Percentiles rank a stretch among this genome's conserved stretches.
Conservation (phyloP, 257 asterid genomes). For the Perilla frutescens region DNA sequence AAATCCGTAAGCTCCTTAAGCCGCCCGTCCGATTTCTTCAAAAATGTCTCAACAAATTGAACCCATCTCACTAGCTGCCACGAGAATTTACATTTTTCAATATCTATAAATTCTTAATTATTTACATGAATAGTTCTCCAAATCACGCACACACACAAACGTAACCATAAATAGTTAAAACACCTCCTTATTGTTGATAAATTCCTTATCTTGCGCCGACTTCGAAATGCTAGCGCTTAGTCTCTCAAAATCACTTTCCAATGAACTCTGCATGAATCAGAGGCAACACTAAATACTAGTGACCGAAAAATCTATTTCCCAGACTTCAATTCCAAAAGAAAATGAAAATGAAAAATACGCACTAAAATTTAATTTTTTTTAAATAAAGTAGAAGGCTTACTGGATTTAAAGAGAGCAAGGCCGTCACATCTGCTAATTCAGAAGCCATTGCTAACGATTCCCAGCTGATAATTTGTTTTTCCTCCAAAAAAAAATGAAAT, state of each 20-base stretch:
- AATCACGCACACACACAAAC: not conserved
- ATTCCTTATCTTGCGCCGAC: conserved; percentile 46
- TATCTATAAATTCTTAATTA: conserved; percentile 14
- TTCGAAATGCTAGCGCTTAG: conserved; percentile 51
- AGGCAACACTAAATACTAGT: not conserved
- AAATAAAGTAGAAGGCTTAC: conserved; percentile 43
- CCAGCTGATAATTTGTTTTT: not conserved
- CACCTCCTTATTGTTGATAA: conserved; percentile 58
- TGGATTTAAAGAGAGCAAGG: conserved; percentile 63
- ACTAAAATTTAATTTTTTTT: not conserved
- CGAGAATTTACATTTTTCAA: conserved; percentile 19
- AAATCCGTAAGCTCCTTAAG: conserved; percentile 55
- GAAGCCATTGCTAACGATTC: conserved; percentile 54
- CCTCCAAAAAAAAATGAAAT: conserved; percentile 3
- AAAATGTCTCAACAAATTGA: conserved; percentile 54
- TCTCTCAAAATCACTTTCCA: conserved; percentile 46
- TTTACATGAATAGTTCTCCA: not conserved
- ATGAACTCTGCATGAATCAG: conserved; percentile 49
- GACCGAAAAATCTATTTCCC: not conserved
- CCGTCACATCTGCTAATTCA: conserved; percentile 46
- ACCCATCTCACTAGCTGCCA: conserved; percentile 66
- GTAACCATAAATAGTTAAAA: not conserved
- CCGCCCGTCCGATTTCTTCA: conserved; percentile 42
- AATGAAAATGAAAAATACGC: not conserved
- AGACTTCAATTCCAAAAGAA: not conserved